Evolutionary conservation across 306 rosid genomes (phyloP).

Genomic region (Malus sylvestris): DNA sequence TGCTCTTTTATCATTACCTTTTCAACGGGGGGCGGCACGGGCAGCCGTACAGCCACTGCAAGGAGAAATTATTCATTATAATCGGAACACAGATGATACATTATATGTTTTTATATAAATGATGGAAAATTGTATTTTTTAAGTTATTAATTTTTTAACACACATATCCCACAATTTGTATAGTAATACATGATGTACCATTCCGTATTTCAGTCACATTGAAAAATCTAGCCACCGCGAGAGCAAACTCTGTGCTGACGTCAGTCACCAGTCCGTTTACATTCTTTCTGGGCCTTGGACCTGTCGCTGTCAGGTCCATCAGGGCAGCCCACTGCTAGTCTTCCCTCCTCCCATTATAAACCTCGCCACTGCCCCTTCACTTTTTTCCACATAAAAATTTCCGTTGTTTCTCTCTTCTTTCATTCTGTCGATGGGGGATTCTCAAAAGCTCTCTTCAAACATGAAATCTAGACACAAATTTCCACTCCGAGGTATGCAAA

Average conservation of each 20-base stretch:
- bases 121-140: too few relatives aligned
- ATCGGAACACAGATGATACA: too few relatives aligned
- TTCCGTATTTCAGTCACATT: fast-evolving
- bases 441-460: constrained; percentile 17
- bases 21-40: too few relatives aligned
- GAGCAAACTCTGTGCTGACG: constrained; percentile 20
- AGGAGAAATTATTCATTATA: too few relatives aligned
- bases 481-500: constrained; percentile 34
- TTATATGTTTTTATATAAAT: too few relatives aligned
- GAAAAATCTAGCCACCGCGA: not conserved
- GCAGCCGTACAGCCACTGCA: too few relatives aligned
- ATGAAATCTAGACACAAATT: constrained; percentile 46
- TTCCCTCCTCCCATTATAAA: constrained; percentile 21
- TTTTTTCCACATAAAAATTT: constrained; percentile 8
- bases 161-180: fast-evolving
- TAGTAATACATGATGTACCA: too few relatives aligned
- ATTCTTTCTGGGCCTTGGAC: constrained; percentile 57
- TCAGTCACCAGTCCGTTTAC: constrained; percentile 21
- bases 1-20: too few relatives aligned
- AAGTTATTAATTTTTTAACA: too few relatives aligned
- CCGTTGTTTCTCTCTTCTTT: not conserved
- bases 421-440: constrained; percentile 13
- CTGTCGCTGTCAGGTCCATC: constrained; percentile 46
- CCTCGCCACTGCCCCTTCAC: constrained; percentile 18
- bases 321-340: constrained; percentile 50